These are phyloP conservation scores for Phytophthora melonis DNA, from an alignment of 352 stramenopile genomes.

Conservation along the genomic window DNA sequence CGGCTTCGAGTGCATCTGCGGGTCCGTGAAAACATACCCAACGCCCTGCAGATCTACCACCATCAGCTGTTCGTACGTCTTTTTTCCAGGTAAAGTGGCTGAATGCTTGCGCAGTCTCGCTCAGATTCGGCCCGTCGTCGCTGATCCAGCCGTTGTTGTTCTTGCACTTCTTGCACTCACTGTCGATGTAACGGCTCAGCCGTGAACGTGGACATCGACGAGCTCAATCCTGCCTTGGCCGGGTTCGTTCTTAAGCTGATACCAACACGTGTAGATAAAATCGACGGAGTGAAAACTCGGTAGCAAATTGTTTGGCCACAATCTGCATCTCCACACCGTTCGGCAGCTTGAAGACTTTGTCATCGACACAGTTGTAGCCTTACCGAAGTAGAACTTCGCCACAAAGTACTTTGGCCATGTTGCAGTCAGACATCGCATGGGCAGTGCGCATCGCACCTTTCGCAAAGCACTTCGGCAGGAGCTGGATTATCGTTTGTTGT, in stretches of 20 bases:
- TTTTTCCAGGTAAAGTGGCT: conserved; percentile 56
- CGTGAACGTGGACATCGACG: too few species aligned
- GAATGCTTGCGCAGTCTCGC: conserved; percentile 49
- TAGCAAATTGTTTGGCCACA: conserved; percentile 50
- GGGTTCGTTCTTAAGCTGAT: too few species aligned
- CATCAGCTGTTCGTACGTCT: conserved; percentile 45
- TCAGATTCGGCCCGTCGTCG: conserved; percentile 8
- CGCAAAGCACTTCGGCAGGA: conserved; percentile 37
- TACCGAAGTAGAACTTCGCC: conserved; percentile 50
- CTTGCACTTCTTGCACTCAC: conserved; percentile 55
- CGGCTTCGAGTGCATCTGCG: conserved; percentile 51
- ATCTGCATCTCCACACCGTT: conserved; percentile 53
- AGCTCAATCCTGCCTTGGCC: too few species aligned
- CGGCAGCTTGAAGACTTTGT: conserved; percentile 7
- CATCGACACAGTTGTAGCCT: conserved; percentile 15
- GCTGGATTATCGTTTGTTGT: conserved; percentile 45
- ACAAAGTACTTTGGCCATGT: too few species aligned
- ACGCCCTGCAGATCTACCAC: conserved; percentile 55
- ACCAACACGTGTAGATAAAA: too few species aligned
- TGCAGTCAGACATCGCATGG: conserved; percentile 45
- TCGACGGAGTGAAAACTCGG: too few species aligned
- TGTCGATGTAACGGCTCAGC: conserved; percentile 48
- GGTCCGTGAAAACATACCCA: conserved; percentile 51
- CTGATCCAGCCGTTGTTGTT: conserved; percentile 51
- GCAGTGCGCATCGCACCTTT: conserved; percentile 47